These are phyloP conservation scores for Jasminum sambac DNA, from an alignment of 257 asterid genomes.

Conservation along the genomic window DNA sequence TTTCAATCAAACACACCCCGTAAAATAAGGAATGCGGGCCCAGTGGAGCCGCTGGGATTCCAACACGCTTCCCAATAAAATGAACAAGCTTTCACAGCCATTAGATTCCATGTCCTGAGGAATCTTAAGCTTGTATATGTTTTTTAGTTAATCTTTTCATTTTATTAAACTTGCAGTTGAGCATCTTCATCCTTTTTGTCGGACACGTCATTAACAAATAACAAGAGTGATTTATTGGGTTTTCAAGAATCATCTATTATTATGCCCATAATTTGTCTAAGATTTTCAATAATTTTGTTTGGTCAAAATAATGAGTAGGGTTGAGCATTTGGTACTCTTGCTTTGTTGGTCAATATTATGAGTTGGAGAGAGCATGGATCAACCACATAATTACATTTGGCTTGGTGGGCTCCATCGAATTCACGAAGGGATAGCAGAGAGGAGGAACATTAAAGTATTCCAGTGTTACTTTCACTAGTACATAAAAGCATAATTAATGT, in stretches of 20 bases:
- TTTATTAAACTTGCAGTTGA: neutral
- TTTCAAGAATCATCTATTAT: neutral
- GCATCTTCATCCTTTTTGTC: neutral
- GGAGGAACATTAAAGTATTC: too few relatives aligned
- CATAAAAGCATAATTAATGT: too few relatives aligned
- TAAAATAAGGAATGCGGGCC: conserved; percentile 44
- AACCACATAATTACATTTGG: neutral
- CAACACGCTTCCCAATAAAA: conserved; percentile 9
- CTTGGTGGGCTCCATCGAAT: neutral
- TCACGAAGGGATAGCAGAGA: too few relatives aligned
- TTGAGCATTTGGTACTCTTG: neutral
- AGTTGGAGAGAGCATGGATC: neutral
- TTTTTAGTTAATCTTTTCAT: too few relatives aligned
- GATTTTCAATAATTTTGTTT: neutral
- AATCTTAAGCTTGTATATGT: conserved; percentile 18
- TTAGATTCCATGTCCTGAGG: conserved; percentile 32
- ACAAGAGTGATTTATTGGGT: neutral
- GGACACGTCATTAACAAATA: neutral
- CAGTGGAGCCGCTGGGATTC: conserved; percentile 21
- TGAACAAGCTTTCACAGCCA: conserved; percentile 25
- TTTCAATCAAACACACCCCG: too few relatives aligned
- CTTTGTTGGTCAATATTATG: neutral
- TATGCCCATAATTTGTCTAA: neutral
- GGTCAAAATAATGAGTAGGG: neutral
- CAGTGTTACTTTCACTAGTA: too few relatives aligned